phyloP scores from a whole-genome alignment of 164 flowering plant species.

The Santalum album region DNA sequence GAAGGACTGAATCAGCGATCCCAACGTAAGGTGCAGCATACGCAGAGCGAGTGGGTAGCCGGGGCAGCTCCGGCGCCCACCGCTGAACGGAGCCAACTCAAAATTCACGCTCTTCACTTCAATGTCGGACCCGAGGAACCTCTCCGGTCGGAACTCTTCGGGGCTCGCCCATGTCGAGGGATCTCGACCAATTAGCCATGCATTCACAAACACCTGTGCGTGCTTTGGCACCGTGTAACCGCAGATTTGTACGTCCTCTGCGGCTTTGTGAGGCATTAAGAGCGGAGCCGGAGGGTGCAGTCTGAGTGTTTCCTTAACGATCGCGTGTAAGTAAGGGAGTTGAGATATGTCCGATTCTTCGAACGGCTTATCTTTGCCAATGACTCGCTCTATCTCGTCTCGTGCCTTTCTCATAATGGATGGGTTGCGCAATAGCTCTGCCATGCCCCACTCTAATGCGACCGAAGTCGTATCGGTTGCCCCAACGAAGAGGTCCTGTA shows the following conservation, averaged over 20 bases:
- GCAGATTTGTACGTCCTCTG: neutral
- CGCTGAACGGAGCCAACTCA: constrained; percentile 14
- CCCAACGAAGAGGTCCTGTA: constrained; percentile 23
- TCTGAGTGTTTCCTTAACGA: constrained; percentile 13
- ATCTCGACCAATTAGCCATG: neutral
- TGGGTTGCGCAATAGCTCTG: constrained; percentile 20
- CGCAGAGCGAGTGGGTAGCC: too few species aligned
- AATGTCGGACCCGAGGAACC: neutral
- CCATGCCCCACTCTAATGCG: constrained; percentile 27
- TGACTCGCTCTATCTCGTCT: constrained; percentile 9
- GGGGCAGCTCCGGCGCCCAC: too few species aligned
- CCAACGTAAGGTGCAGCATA: too few species aligned
- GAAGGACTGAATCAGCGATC: too few species aligned
- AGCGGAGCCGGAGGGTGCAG: constrained; percentile 13
- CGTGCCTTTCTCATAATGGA: constrained; percentile 7
- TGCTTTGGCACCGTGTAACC: neutral
- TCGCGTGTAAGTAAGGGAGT: constrained; percentile 15
- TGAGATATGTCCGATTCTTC: constrained; percentile 14
- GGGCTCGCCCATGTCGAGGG: neutral
- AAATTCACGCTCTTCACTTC: neutral
- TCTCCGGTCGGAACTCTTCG: neutral
- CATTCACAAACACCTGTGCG: neutral
- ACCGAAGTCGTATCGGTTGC: constrained; percentile 21
- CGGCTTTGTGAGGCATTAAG: neutral
- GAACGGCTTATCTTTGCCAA: constrained; percentile 10